Percentiles rank a stretch among this genome's conserved stretches.
Conservation (phyloP, 2,329 filamentous ascomycete species). For the Gremmenia infestans region DNA sequence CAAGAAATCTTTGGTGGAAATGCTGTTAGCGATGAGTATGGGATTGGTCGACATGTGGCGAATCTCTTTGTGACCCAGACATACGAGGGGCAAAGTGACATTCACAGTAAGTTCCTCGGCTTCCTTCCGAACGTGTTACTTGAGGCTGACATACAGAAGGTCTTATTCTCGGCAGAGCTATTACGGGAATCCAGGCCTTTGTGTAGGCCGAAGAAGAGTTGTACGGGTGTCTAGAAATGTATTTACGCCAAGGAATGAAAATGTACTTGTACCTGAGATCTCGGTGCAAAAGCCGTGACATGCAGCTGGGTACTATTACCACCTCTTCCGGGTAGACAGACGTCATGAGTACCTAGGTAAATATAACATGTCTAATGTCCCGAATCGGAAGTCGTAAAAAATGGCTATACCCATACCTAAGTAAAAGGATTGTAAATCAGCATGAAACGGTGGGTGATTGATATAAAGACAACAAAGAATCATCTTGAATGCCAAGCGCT, state of each 20-base stretch:
- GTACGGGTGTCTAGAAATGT: slow-evolving; percentile 5
- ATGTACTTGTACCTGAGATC: background rate
- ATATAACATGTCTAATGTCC: too few species aligned
- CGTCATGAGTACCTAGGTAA: too few species aligned
- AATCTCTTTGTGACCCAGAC: slow-evolving; percentile 97
- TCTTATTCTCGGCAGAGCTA: slow-evolving; percentile 63
- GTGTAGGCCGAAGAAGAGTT: slow-evolving; percentile 39
- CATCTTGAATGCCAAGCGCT: too few species aligned
- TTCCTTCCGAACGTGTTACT: background rate
- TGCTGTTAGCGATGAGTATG: slow-evolving; percentile 96
- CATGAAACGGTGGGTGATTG: too few species aligned
- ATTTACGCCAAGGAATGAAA: background rate
- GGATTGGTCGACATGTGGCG: slow-evolving; percentile 88
- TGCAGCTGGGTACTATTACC: too few species aligned
- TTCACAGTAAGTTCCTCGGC: slow-evolving; percentile 50
- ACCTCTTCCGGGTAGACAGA: too few species aligned
- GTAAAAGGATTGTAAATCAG: too few species aligned
- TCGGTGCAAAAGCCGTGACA: background rate
- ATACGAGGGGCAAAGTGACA: slow-evolving; percentile 97
- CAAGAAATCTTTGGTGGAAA: slow-evolving; percentile 98
- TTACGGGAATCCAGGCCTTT: slow-evolving; percentile 76
- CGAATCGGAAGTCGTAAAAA: too few species aligned
- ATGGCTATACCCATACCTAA: too few species aligned
- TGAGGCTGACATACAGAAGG: slow-evolving; percentile 42
- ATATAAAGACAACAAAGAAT: too few species aligned